Base-by-base conservation (phyloP, 495 filamentous ascomycete species). In the Lasiosphaeris hirsuta region DNA sequence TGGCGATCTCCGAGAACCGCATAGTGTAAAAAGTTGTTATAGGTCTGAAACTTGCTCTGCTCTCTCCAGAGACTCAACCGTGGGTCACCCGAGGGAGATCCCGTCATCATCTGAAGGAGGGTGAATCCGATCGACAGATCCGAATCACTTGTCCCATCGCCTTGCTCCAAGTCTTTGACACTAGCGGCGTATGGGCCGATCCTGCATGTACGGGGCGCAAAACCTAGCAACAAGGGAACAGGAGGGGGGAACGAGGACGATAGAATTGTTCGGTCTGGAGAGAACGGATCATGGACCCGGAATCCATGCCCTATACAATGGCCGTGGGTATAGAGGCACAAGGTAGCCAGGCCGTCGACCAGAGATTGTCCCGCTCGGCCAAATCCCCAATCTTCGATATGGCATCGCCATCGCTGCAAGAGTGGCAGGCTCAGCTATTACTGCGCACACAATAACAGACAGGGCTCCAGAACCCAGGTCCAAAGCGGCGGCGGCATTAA, bases 121-220 rank as follows among this genome's bases (percentile, higher is more conserved):
- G 56, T 7, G 42, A 39, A 58, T 43, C 44, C 30, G 52, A 62
- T 57, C 53, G 49, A 48, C 48, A 36, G 44, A 42, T 51, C 59
- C 30, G 43, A 53, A 10, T 38, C 36, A 17, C 11, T n/a, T 2
- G 13, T 56, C 17, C 10, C 34, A 40, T 11, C 10, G 3, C 17
- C 43, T 11, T 45, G 42, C 43, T 7, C 23, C 23, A 30, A 5
- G 23, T 57, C 7, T 54, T 46, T 13, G 33, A 44, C 35, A 44
- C 57, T 17, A 14, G 19, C n/a, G 53, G n/a, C 17, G 41, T 46
- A 41, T 56, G 46, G 23, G 10, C 36, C 45, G 30, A 30, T 13
- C 11, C 17, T 19, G 45, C 23, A 8, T 48, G 45, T 23, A 23
- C 6, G 11, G 11, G 11, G 39, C 14, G 11, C 39, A 41, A 13